Conservation (phyloP, 1,284 basidiomycete genomes). For the Inonotus obliquus region DNA sequence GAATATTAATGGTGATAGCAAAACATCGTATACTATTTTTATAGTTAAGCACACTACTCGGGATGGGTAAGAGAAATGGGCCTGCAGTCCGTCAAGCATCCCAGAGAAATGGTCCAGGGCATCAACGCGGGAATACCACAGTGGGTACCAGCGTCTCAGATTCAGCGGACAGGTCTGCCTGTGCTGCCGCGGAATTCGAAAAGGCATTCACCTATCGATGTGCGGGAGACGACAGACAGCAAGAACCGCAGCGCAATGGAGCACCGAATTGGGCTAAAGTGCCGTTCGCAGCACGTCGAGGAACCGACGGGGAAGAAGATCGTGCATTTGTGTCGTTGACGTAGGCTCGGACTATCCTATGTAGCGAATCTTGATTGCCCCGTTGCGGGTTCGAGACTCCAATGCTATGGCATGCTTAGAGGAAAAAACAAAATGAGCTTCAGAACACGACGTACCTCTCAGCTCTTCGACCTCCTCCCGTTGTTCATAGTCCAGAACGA, state of each 20-base stretch:
- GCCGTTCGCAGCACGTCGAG: neutral
- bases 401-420: conserved; percentile 40
- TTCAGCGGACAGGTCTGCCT: too few relatives aligned
- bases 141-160: neutral
- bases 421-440: neutral
- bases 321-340: neutral
- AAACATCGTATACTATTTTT: neutral
- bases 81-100: neutral
- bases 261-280: neutral
- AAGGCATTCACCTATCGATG: neutral
- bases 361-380: conserved; percentile 68
- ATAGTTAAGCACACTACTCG: neutral
- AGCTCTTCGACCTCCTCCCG: conserved; percentile 78
- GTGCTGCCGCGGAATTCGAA: neutral
- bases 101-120: neutral
- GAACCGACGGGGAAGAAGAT: neutral
- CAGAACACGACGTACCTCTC: conserved; percentile 45
- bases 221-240: neutral
- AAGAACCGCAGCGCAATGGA: neutral
- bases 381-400: conserved; percentile 59
- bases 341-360: conserved; percentile 41
- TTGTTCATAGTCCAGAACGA: conserved; percentile 86
- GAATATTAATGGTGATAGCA: too few relatives aligned
- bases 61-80: neutral
- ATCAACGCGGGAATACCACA: neutral